Evolutionary conservation across 2,329 filamentous ascomycete species (phyloP), one percentile per base, ranked within the genome.

Genomic region (Colletotrichum kahawae): DNA sequence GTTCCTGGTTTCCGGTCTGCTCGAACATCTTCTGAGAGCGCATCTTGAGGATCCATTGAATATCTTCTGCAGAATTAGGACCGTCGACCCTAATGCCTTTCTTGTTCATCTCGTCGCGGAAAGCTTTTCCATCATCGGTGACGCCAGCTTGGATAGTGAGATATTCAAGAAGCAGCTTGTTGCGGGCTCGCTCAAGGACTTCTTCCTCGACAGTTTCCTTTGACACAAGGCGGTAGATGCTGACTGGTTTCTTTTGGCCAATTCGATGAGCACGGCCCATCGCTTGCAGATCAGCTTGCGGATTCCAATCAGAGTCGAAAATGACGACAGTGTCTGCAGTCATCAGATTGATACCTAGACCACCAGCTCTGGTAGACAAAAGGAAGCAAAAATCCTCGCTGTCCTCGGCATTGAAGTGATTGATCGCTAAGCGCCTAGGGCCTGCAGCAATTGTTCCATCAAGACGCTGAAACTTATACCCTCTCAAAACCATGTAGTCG

Each of bases 1-100:
- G 97, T 85, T 96, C 94, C 84, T 99, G 97, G 82, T 99, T 99
- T 74, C 95, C 95, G 13, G 95, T 97, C 83, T 98, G 96, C 84
- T 98, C 96, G 79, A 99, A 99, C 93, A 99, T 98, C 85, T 97
- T 98, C 82, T 98, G 97, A n/a, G 97, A 98, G 79, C 97, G 94
- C 85, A 96, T 95, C 87, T 98, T 98, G 81, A 99, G 90, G 74
- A 99, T 98, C 83, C 95, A 94, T 77, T 97, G 98, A 78, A 98
- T 98, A 81, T 98, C 97, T 78, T 98, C 96, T 1, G 95, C 95
- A 4, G 95, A 97, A 74, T 93, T 96, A 9, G 96, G 96, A 79
- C 98, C 96, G 70, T 93, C 93, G 43, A 89, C 92, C 89, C 87
- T 94, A 85, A 87, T 86, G 84, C 92, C 92, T 84, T 95, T 94